Conservation (phyloP, 2,329 filamentous ascomycete genomes). For the Epicoccum sorghinum region DNA sequence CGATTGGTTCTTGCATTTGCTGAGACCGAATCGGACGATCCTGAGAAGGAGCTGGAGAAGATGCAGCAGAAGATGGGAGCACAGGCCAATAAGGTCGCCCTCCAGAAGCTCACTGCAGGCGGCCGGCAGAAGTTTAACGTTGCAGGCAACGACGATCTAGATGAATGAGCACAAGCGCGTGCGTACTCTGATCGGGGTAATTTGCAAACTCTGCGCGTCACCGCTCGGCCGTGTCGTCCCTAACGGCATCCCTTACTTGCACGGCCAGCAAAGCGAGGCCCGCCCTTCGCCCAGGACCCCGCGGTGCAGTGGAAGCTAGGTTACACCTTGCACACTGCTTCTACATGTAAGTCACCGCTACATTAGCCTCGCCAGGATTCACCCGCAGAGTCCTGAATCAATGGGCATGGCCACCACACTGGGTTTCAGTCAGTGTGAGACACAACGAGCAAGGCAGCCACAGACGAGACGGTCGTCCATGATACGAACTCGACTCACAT, state of each 20-base stretch:
- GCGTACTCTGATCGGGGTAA: conserved; percentile 38
- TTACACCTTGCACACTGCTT: conserved; percentile 36
- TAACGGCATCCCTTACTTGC: conserved; percentile 42
- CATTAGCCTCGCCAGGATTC: conserved; percentile 35
- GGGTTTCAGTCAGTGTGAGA: conserved; percentile 37
- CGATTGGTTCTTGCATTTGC: conserved; percentile 91
- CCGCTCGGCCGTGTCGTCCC: conserved; percentile 31
- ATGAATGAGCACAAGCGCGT: conserved; percentile 44
- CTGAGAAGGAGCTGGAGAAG: conserved; percentile 93
- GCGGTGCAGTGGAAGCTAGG: conserved; percentile 41
- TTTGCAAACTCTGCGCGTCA: conserved; percentile 37
- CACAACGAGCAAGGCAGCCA: conserved; percentile 33
- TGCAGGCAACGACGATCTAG: conserved; percentile 67
- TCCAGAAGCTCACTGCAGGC: conserved; percentile 84
- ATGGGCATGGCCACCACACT: conserved; percentile 43
- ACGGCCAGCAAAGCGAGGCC: conserved; percentile 39
- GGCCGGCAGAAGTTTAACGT: conserved; percentile 90
- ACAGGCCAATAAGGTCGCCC: conserved; percentile 87
- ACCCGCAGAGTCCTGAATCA: conserved; percentile 39
- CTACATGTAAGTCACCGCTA: conserved; percentile 40
- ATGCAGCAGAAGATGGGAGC: conserved; percentile 95
- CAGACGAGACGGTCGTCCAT: conserved; percentile 43
- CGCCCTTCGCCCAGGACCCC: conserved; percentile 33
- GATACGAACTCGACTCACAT: conserved; percentile 39
- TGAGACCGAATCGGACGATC: conserved; percentile 83